phyloP scores from a whole-genome alignment of 176 grass and related monocot species.

The Cenchrus americanus region DNA sequence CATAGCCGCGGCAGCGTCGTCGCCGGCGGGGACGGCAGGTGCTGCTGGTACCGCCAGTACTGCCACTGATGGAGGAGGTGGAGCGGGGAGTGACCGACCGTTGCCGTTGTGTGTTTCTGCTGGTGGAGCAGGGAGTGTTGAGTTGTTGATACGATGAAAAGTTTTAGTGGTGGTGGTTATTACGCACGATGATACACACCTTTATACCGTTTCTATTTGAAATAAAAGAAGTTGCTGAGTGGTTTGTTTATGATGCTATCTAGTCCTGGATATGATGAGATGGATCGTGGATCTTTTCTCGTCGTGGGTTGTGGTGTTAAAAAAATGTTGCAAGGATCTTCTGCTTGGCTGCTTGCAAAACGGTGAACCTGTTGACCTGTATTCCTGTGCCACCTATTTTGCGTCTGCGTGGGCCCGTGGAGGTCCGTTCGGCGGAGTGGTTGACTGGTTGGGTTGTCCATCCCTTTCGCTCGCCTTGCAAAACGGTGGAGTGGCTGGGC shows the following conservation, averaged over 20 bases:
- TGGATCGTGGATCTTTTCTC: background rate
- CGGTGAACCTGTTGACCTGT: background rate
- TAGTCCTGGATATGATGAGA: background rate
- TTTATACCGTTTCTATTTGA: background rate
- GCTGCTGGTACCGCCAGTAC: slow-evolving; percentile 90
- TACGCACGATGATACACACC: background rate
- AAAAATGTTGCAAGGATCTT: too few species aligned
- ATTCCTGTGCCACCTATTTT: background rate
- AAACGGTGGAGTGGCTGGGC: background rate
- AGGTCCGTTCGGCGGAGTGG: background rate
- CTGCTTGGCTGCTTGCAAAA: background rate
- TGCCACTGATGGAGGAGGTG: slow-evolving; percentile 53
- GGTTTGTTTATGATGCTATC: background rate
- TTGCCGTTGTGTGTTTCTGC: background rate
- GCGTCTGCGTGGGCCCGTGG: background rate
- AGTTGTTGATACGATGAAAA: background rate
- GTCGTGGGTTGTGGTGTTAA: too few species aligned
- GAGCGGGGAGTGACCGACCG: background rate
- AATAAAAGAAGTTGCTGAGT: slow-evolving; percentile 1
- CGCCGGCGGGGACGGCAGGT: slow-evolving; percentile 7
- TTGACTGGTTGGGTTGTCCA: background rate
- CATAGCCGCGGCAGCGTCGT: slow-evolving; percentile 61
- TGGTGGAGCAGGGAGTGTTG: background rate
- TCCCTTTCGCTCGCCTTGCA: background rate
- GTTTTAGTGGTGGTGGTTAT: background rate